Percentiles rank a stretch among this genome's conserved stretches.
phyloP scores from a whole-genome alignment of 176 grass and related monocot species.

The Aegilops sharonensis region DNA sequence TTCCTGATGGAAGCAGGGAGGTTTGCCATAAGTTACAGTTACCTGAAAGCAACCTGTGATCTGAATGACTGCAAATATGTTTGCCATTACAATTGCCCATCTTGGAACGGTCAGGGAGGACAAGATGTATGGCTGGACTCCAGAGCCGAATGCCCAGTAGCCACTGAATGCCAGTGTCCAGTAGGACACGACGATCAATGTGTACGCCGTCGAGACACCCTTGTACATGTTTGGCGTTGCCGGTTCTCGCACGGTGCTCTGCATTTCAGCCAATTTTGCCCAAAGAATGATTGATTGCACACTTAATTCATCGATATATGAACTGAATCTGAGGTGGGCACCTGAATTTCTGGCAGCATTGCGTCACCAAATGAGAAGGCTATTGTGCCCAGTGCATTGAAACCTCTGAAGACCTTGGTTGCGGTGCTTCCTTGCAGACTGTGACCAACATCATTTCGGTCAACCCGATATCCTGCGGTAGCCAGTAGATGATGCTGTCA shows the following conservation, averaged over 20 bases:
- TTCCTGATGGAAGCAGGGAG: neutral
- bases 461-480: constrained; percentile 34
- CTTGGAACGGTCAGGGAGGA: constrained; percentile 65
- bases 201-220: constrained; percentile 56
- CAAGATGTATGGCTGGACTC: constrained; percentile 67
- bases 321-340: neutral
- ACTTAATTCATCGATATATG: neutral
- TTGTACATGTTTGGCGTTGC: constrained; percentile 69
- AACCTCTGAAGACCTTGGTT: constrained; percentile 58
- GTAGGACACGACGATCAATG: constrained; percentile 61
- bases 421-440: constrained; percentile 48
- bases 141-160: constrained; percentile 77
- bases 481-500: neutral
- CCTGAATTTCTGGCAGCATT: constrained; percentile 90
- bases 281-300: neutral
- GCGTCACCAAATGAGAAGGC: constrained; percentile 90
- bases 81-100: constrained; percentile 79
- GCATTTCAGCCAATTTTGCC: neutral
- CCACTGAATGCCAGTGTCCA: constrained; percentile 72
- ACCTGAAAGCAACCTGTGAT: constrained; percentile 91
- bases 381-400: constrained; percentile 69
- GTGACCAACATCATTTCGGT: constrained; percentile 46
- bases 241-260: constrained; percentile 63
- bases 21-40: neutral
- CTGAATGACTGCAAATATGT: constrained; percentile 84